A percentile compares a stretch with the other conserved stretches of the same genome.
phyloP scores from a whole-genome alignment of 2,329 filamentous ascomycete genomes.

The Cyanodermella asteris region DNA sequence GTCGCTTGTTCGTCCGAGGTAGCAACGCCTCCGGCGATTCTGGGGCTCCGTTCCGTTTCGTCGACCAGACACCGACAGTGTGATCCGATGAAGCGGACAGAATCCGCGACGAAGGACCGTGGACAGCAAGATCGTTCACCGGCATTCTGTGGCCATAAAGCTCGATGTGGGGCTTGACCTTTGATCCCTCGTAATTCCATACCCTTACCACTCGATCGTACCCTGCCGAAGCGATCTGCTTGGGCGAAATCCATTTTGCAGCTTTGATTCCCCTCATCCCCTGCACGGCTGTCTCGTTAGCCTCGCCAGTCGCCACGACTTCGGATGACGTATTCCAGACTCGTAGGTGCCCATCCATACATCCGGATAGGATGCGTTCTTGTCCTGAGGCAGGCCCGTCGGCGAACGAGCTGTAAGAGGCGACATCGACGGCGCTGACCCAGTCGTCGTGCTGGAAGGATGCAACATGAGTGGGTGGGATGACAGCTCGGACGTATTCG shows the following conservation, averaged over 20 bases:
- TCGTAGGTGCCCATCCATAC: slow-evolving; percentile 72
- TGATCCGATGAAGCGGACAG: slow-evolving; percentile 73
- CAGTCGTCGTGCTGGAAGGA: slow-evolving; percentile 96
- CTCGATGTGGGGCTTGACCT: slow-evolving; percentile 54
- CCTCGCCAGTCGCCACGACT: slow-evolving; percentile 52
- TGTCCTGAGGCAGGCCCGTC: slow-evolving; percentile 30
- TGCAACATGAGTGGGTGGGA: slow-evolving; percentile 72
- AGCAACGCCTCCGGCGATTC: slow-evolving; percentile 48
- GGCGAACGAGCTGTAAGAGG: slow-evolving; percentile 44
- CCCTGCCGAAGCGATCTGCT: slow-evolving; percentile 60
- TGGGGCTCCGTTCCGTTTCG: slow-evolving; percentile 53
- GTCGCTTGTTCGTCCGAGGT: slow-evolving; percentile 48
- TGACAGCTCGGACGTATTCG: slow-evolving; percentile 79
- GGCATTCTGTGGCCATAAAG: slow-evolving; percentile 61
- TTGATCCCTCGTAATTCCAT: slow-evolving; percentile 65
- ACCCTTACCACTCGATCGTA: slow-evolving; percentile 69
- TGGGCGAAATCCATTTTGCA: slow-evolving; percentile 61
- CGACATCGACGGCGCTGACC: slow-evolving; percentile 70
- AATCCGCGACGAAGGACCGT: slow-evolving; percentile 51
- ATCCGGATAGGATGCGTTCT: slow-evolving; percentile 67
- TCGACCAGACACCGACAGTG: slow-evolving; percentile 71
- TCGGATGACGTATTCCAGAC: slow-evolving; percentile 84
- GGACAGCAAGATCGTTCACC: slow-evolving; percentile 54
- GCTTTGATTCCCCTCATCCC: slow-evolving; percentile 62
- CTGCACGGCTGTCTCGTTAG: slow-evolving; percentile 43